A percentile compares a stretch with the other conserved stretches of the same genome.
phyloP scores from a whole-genome alignment of 768 basidiomycete genomes.

The Podaxis sp. region DNA sequence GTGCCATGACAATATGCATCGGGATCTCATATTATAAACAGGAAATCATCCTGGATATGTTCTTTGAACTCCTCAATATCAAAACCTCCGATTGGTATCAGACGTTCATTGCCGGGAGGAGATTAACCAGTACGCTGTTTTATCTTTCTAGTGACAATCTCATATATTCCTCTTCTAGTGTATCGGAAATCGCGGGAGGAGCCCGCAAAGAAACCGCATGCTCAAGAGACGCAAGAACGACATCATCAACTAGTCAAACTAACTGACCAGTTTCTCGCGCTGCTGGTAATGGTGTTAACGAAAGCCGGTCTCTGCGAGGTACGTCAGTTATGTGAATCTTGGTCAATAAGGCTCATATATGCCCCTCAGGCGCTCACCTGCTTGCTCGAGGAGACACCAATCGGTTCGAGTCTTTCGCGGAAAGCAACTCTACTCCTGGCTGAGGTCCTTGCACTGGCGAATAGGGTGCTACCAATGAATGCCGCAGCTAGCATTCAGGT shows the following conservation, averaged over 20 bases:
- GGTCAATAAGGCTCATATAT: constrained; percentile 6
- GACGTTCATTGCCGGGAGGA: constrained; percentile 85
- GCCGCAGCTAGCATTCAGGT: constrained; percentile 87
- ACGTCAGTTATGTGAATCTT: constrained; percentile 21
- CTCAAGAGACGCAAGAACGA: constrained; percentile 42
- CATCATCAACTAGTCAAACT: constrained; percentile 64
- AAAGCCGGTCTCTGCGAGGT: constrained; percentile 91
- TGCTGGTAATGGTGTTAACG: constrained; percentile 80
- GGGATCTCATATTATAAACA: constrained; percentile 27
- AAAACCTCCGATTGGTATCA: constrained; percentile 92
- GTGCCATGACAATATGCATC: background rate
- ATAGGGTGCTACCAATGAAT: constrained; percentile 78
- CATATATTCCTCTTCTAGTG: constrained; percentile 40
- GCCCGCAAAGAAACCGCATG: constrained; percentile 29
- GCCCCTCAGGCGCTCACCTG: constrained; percentile 68
- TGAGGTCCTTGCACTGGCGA: constrained; percentile 86
- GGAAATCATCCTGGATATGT: constrained; percentile 93
- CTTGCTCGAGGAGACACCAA: constrained; percentile 80
- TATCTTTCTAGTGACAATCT: background rate
- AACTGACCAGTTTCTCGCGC: constrained; percentile 89
- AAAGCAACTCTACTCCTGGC: constrained; percentile 92
- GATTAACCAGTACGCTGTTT: constrained; percentile 67
- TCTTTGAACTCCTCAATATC: constrained; percentile 91
- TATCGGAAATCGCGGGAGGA: constrained; percentile 55
- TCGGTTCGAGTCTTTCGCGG: constrained; percentile 70